Evolutionary conservation across 176 grass and related monocot genomes (phyloP), one percentile per base, ranked within the genome.

Genomic region (Oropetium thomaeum): DNA sequence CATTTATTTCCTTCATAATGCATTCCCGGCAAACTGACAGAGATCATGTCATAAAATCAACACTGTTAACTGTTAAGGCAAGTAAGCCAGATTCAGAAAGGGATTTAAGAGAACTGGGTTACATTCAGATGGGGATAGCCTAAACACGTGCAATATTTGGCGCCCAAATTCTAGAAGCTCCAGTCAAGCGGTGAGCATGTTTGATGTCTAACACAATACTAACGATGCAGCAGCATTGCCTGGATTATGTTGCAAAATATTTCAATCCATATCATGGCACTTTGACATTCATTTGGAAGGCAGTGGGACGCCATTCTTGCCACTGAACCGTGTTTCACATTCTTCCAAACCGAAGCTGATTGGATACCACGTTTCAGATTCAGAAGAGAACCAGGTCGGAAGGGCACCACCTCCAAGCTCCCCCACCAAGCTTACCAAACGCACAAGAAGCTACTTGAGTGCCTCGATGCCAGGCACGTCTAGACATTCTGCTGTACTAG

Each of bases 21-120:
- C 96, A 99, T 37, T 85, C 87, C 89, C 78, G 78, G 43, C 96
- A 99, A 89, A 99, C 96, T 99, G 87, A 28, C 47, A 33, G 49
- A 82, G 34, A 68, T 30, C 66, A 52, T 8, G 15, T 70, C 71
- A 82, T 40, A 69, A n/a, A 20, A 86, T 67, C 45, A 85, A 82
- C 32, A 73, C 35, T 49, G 62, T 26, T 64, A 41, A 73, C 35
- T 49, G 62, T 26, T 64, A 41, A 77, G 48, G 42, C 4, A 59
- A 33, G n/a, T 38, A 75, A 44, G 7, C 20, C 26, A 74, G 16
- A 59, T 74, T 75, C 42, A 30, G 22, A 75, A 64, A 65, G 16
- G 55, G 5, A 28, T 54, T 51, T 34, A 39, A 65, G 31, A 73
- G 4, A 82, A 77, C 34, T 45, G 30, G 39, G 45, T 78, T 65